A percentile compares a stretch with the other conserved stretches of the same genome.
phyloP scores from a whole-genome alignment of 2,329 filamentous ascomycete genomes.

The Neonectria ditissima region DNA sequence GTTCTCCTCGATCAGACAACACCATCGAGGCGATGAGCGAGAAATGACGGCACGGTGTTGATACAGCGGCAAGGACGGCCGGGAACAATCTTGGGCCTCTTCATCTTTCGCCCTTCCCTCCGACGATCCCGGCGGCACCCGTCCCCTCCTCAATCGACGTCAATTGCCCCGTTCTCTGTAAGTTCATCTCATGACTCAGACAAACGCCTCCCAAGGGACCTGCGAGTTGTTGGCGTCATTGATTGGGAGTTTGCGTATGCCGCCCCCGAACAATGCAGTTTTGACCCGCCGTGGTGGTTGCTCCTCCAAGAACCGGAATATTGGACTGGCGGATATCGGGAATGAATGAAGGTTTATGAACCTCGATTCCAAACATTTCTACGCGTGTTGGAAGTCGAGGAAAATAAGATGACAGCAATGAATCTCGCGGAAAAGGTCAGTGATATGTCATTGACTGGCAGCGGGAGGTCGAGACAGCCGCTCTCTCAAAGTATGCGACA shows the following conservation, averaged over 20 bases:
- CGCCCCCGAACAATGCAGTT: slow-evolving; percentile 49
- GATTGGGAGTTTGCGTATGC: slow-evolving; percentile 57
- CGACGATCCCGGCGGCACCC: slow-evolving; percentile 36
- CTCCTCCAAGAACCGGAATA: slow-evolving; percentile 48
- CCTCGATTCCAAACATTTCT: slow-evolving; percentile 29
- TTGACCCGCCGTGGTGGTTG: slow-evolving; percentile 55
- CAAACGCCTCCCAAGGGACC: too few species aligned
- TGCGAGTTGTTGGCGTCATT: slow-evolving; percentile 49
- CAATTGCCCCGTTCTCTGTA: slow-evolving; percentile 43
- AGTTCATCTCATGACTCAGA: too few species aligned
- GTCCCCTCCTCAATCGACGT: slow-evolving; percentile 39
- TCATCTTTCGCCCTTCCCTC: slow-evolving; percentile 39
- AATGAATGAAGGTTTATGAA: slow-evolving; percentile 50
- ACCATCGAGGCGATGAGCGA: too few species aligned
- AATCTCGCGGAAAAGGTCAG: not conserved
- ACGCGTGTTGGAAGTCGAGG: slow-evolving; percentile 5
- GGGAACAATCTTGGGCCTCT: too few species aligned
- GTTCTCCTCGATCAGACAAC: slow-evolving; percentile 48
- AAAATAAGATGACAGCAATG: not conserved
- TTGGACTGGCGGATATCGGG: slow-evolving; percentile 47
- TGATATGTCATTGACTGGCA: not conserved
- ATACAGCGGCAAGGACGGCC: too few species aligned
- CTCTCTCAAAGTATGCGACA: slow-evolving; percentile 51
- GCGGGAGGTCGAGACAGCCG: not conserved
- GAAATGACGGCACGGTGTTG: too few species aligned